Evolutionary conservation across 1,284 basidiomycete species (phyloP).

Genomic region (Trametes versicolor): DNA sequence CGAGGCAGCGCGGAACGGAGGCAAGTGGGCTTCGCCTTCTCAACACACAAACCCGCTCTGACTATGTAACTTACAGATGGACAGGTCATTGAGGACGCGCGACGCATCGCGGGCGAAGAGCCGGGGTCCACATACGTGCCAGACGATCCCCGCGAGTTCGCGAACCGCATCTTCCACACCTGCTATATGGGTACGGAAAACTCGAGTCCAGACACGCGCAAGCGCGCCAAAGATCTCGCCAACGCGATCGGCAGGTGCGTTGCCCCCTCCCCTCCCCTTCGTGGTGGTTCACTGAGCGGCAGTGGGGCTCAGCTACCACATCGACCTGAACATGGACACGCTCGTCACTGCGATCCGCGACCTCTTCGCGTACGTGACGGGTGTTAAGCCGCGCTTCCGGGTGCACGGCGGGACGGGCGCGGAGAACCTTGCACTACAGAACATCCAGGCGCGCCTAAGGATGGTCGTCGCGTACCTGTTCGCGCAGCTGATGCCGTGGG

Average conservation of each 20-base stretch:
- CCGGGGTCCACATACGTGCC: conserved; percentile 86
- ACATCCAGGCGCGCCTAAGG: conserved; percentile 95
- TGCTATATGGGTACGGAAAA: conserved; percentile 99
- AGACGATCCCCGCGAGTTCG: conserved; percentile 87
- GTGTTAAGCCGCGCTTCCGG: conserved; percentile 84
- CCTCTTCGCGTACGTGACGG: conserved; percentile 89
- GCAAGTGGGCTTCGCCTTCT: conserved; percentile 52
- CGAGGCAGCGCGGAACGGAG: conserved; percentile 76
- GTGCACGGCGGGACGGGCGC: conserved; percentile 88
- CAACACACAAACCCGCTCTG: not conserved
- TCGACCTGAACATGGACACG: conserved; percentile 96
- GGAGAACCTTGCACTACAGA: conserved; percentile 97
- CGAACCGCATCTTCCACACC: conserved; percentile 91
- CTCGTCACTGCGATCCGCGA: conserved; percentile 86
- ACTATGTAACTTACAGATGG: conserved; percentile 58
- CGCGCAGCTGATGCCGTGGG: conserved; percentile 96
- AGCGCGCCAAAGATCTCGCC: conserved; percentile 87
- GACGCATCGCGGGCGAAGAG: conserved; percentile 88
- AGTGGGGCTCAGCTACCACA: conserved; percentile 78
- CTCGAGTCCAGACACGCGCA: conserved; percentile 88
- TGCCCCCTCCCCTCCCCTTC: not conserved
- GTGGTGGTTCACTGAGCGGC: too few species aligned
- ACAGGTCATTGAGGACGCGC: conserved; percentile 92
- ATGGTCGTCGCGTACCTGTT: conserved; percentile 99
- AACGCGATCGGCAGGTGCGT: conserved; percentile 87